phyloP scores from a whole-genome alignment of 2,329 filamentous ascomycete genomes.

The Beauveria sp. region DNA sequence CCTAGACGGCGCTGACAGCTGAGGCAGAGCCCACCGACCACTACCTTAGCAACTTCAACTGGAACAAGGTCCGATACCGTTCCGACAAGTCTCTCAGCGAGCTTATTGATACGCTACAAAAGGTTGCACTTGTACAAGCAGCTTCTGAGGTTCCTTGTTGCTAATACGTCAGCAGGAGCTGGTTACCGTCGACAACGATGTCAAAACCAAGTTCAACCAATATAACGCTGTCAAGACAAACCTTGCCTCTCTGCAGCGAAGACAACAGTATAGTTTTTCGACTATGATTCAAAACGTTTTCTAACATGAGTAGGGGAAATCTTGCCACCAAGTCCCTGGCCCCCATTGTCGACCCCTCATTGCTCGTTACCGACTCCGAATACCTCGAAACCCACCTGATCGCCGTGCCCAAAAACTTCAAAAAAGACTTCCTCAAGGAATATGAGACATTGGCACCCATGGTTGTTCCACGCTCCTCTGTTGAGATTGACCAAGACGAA shows the following conservation, averaged over 20 bases:
- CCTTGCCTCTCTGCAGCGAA: conserved; percentile 72
- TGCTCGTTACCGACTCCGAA: conserved; percentile 83
- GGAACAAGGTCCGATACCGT: conserved; percentile 98
- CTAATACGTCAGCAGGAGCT: conserved; percentile 55
- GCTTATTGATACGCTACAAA: conserved; percentile 79
- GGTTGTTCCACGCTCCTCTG: conserved; percentile 86
- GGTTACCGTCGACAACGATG: conserved; percentile 86
- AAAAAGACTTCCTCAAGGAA: conserved; percentile 80
- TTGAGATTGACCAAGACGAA: conserved; percentile 73
- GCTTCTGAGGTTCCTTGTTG: conserved; percentile 2
- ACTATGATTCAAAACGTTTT: no score
- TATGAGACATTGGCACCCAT: conserved; percentile 87
- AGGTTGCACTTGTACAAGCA: conserved; percentile 43
- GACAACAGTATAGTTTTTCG: conserved; percentile 61
- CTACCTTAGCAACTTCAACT: conserved; percentile 81
- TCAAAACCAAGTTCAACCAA: conserved; percentile 88
- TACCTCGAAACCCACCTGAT: conserved; percentile 95
- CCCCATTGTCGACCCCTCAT: conserved; percentile 73
- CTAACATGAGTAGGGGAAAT: conserved; percentile 59
- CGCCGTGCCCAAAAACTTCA: conserved; percentile 70
- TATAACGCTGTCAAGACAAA: conserved; percentile 89
- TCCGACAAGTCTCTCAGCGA: conserved; percentile 85
- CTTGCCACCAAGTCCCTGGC: conserved; percentile 88
- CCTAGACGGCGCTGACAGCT: conserved; percentile 8
- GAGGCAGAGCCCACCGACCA: conserved; percentile 82